A percentile compares a stretch with the other conserved stretches of the same genome.
phyloP scores from a whole-genome alignment of 768 basidiomycete species.

The Collybia sp. region DNA sequence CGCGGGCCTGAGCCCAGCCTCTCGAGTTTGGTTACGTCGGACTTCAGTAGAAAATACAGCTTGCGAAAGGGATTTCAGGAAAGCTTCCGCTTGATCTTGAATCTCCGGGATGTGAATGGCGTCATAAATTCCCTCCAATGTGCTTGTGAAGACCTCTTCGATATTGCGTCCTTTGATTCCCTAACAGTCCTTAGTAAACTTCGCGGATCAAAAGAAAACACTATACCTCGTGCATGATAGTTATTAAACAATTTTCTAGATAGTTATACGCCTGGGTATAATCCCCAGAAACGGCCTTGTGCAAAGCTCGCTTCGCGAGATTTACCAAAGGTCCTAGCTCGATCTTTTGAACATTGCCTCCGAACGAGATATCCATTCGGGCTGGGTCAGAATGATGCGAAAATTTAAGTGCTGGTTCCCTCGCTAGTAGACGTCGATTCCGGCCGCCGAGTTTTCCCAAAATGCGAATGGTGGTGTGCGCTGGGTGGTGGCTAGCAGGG shows the following conservation, averaged over 20 bases:
- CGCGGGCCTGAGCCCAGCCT: constrained; percentile 45
- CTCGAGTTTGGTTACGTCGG: constrained; percentile 49
- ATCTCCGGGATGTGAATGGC: constrained; percentile 68
- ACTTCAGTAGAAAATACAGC: constrained; percentile 76
- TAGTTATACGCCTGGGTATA: constrained; percentile 59
- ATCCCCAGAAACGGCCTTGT: constrained; percentile 43
- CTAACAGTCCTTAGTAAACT: constrained; percentile 28
- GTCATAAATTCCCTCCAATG: constrained; percentile 76
- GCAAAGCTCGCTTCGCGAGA: constrained; percentile 62
- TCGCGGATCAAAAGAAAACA: not conserved
- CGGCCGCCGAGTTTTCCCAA: constrained; percentile 94
- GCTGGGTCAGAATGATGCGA: constrained; percentile 67
- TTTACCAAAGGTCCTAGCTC: constrained; percentile 61
- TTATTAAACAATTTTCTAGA: constrained; percentile 66
- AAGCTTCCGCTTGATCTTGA: constrained; percentile 63
- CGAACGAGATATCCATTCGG: constrained; percentile 69
- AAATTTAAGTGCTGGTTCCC: constrained; percentile 74
- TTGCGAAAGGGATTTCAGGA: constrained; percentile 63
- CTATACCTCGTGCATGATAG: constrained; percentile 72
- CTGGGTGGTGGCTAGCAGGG: constrained; percentile 83
- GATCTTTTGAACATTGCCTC: constrained; percentile 56
- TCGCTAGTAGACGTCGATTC: constrained; percentile 81
- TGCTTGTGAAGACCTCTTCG: constrained; percentile 65
- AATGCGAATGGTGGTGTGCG: constrained; percentile 94
- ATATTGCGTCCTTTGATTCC: constrained; percentile 69